These are phyloP conservation scores for Cercophora newfieldiana DNA, from an alignment of 495 filamentous ascomycete species.

Conservation along the genomic window DNA sequence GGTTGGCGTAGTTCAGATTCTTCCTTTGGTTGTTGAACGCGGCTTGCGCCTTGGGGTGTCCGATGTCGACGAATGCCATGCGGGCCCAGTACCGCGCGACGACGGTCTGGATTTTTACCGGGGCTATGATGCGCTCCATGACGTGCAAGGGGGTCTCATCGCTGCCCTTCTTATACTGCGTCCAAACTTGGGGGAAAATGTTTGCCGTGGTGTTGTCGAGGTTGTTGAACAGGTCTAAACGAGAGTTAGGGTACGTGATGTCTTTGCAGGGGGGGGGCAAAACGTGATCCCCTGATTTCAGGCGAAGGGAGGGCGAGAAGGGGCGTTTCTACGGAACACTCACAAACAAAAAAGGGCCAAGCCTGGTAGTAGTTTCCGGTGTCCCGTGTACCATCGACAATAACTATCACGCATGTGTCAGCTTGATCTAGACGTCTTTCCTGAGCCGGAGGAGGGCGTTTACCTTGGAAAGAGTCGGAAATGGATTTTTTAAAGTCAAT, in stretches of 20 bases:
- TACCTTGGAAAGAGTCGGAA: slow-evolving; percentile 38
- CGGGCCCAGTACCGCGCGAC: slow-evolving; percentile 48
- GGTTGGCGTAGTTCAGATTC: slow-evolving; percentile 42
- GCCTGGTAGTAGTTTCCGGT: slow-evolving; percentile 38
- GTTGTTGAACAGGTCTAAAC: slow-evolving; percentile 38
- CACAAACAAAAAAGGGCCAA: slow-evolving; percentile 42
- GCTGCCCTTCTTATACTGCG: slow-evolving; percentile 42
- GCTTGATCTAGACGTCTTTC: neutral
- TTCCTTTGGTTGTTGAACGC: slow-evolving; percentile 33
- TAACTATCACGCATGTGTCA: slow-evolving; percentile 19
- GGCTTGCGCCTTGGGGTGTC: slow-evolving; percentile 38
- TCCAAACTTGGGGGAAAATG: slow-evolving; percentile 41
- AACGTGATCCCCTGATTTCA: too few species aligned
- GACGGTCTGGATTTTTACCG: slow-evolving; percentile 38
- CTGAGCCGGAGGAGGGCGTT: neutral
- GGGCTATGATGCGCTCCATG: slow-evolving; percentile 35
- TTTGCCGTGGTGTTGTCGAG: slow-evolving; percentile 39
- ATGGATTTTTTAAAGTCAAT: slow-evolving; percentile 47
- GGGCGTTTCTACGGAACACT: too few species aligned
- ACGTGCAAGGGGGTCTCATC: slow-evolving; percentile 48
- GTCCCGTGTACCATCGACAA: slow-evolving; percentile 42
- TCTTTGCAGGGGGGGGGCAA: too few species aligned
- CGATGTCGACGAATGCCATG: slow-evolving; percentile 50
- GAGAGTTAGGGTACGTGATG: neutral
- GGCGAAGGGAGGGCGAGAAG: too few species aligned